phyloP scores from a whole-genome alignment of 2,329 filamentous ascomycete species.

The Beauveria sp. region DNA sequence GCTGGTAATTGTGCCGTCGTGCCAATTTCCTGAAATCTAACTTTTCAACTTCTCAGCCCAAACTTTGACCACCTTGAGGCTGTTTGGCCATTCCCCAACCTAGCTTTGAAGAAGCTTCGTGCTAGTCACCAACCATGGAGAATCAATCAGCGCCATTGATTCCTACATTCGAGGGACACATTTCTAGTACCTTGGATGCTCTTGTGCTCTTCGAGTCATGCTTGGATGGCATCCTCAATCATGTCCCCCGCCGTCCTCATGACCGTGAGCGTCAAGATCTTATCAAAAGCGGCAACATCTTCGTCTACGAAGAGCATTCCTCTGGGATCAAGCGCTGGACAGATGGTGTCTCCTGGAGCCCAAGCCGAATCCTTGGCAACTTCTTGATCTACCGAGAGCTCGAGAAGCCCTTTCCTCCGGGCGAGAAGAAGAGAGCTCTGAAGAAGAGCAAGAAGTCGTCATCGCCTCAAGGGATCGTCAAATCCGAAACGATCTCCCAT shows the following conservation, averaged over 20 bases:
- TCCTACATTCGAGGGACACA: constrained; percentile 61
- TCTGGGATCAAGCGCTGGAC: constrained; percentile 95
- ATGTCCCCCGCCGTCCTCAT: constrained; percentile 77
- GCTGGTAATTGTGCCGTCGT: background rate
- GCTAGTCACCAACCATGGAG: constrained; percentile 19
- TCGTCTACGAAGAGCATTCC: constrained; percentile 86
- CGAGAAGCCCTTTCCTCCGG: constrained; percentile 67
- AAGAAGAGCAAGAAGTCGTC: constrained; percentile 51
- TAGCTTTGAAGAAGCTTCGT: background rate
- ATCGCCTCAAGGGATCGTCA: constrained; percentile 26
- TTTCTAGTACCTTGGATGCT: constrained; percentile 66
- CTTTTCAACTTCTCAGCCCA: background rate
- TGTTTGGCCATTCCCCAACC: background rate
- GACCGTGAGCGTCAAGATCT: constrained; percentile 71
- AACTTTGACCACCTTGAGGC: background rate
- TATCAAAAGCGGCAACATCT: constrained; percentile 77
- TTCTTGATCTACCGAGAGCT: constrained; percentile 82
- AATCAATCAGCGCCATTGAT: constrained; percentile 32
- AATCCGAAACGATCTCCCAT: constrained; percentile 22
- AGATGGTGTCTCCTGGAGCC: constrained; percentile 85
- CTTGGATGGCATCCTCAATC: constrained; percentile 59
- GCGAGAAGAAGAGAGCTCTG: constrained; percentile 77
- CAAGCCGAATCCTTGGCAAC: constrained; percentile 76
- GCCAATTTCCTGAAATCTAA: background rate
- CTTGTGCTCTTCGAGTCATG: constrained; percentile 75